Percentiles rank a stretch among this genome's conserved stretches.
Conservation (phyloP, 495 filamentous ascomycete species). For the Lasiosphaeria miniovina region DNA sequence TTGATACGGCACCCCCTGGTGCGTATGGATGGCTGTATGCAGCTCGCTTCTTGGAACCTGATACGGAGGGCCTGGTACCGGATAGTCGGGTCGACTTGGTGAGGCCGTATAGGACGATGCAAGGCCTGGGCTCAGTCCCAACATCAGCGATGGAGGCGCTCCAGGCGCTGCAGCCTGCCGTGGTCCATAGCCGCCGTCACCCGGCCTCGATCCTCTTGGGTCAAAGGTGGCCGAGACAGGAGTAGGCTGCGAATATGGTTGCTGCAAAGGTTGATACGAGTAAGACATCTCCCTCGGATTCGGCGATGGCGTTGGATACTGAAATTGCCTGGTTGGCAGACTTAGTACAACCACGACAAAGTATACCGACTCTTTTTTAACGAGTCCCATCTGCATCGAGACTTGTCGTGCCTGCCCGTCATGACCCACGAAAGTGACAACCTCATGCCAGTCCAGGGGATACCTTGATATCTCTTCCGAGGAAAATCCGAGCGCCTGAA, state of each 20-base stretch:
- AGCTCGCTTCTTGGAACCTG: constrained; percentile 48
- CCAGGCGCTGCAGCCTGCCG: constrained; percentile 29
- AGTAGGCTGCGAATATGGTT: constrained; percentile 42
- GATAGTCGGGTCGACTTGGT: constrained; percentile 39
- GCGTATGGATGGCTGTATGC: constrained; percentile 25
- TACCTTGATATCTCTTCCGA: constrained; percentile 46
- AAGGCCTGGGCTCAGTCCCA: constrained; percentile 29
- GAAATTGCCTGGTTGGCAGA: constrained; percentile 30
- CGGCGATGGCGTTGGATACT: constrained; percentile 46
- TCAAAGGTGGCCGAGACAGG: constrained; percentile 43
- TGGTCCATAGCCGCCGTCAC: constrained; percentile 36
- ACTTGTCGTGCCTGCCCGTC: constrained; percentile 45
- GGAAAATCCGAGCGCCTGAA: constrained; percentile 46
- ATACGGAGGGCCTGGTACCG: constrained; percentile 35
- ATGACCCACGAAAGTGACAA: constrained; percentile 45
- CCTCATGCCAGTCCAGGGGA: constrained; percentile 45
- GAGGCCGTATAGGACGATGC: constrained; percentile 38
- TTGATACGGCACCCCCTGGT: constrained; percentile 45
- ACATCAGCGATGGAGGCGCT: constrained; percentile 30
- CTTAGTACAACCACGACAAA: constrained; percentile 48
- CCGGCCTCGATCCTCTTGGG: constrained; percentile 34
- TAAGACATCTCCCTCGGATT: constrained; percentile 44
- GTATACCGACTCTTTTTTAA: constrained; percentile 52
- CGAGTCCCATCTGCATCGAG: constrained; percentile 46
- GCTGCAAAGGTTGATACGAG: constrained; percentile 40